A percentile compares a stretch with the other conserved stretches of the same genome.
Conservation (phyloP, 495 filamentous ascomycete species). For the Margaritispora aquatica region DNA sequence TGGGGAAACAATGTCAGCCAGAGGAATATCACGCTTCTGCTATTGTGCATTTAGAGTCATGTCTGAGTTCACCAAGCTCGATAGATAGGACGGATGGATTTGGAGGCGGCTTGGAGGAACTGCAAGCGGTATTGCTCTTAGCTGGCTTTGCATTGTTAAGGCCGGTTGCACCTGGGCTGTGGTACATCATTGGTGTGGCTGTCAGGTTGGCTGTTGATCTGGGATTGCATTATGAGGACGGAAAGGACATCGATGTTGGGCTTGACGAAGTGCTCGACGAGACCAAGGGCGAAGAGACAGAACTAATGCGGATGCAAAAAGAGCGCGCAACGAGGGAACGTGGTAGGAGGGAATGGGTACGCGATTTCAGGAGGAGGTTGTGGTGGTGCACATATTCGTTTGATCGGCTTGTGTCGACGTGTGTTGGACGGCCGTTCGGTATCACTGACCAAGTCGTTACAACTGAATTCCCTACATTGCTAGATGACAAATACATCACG, state of each 20-base stretch:
- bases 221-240: conserved; percentile 89
- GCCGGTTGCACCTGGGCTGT: conserved; percentile 87
- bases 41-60: conserved; percentile 84
- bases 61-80: conserved; percentile 60
- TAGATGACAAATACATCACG: conserved; percentile 89
- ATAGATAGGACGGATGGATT: conserved; percentile 51
- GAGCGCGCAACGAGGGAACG: conserved; percentile 41
- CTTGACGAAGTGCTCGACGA: conserved; percentile 14
- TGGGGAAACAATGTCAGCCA: conserved; percentile 64
- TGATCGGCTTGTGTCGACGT: conserved; percentile 85
- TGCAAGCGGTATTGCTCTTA: conserved; percentile 84
- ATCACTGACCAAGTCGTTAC: conserved; percentile 93
- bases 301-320: conserved; percentile 20
- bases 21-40: conserved; percentile 96
- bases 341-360: conserved; percentile 77
- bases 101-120: conserved; percentile 79
- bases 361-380: conserved; percentile 78
- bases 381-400: conserved; percentile 98
- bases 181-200: conserved; percentile 96
- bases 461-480: conserved; percentile 81
- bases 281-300: conserved; percentile 22
- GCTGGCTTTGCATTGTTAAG: conserved; percentile 87
- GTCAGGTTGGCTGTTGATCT: conserved; percentile 86
- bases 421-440: conserved; percentile 88
- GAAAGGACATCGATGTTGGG: conserved; percentile 54